Evolutionary conservation across 2,329 filamentous ascomycete species (phyloP).

Genomic region (Monosporascus sp.): DNA sequence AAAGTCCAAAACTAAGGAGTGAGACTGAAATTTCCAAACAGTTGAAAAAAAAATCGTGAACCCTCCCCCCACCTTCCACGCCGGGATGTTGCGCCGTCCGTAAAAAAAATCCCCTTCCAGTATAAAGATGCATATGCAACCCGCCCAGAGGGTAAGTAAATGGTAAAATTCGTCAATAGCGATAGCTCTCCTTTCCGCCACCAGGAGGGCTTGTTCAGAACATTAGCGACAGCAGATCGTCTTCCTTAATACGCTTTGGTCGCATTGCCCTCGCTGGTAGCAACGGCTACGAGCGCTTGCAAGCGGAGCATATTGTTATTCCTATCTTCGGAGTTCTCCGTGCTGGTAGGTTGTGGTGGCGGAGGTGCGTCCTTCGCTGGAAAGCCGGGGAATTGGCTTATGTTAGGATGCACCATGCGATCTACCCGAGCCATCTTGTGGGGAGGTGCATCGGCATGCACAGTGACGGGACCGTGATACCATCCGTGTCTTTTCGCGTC

Average conservation of each 20-base stretch:
- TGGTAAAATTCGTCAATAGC: conserved; percentile 15
- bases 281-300: conserved; percentile 60
- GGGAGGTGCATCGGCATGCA: conserved; percentile 32
- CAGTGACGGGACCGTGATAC: conserved; percentile 54
- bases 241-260: conserved; percentile 26
- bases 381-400: conserved; percentile 47
- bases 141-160: conserved; percentile 7
- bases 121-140: conserved; percentile 14
- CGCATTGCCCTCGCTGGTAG: conserved; percentile 49
- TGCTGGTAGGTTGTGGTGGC: conserved; percentile 24
- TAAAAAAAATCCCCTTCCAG: conserved; percentile 8
- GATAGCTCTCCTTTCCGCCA: neutral
- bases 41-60: conserved; percentile 5
- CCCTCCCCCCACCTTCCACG: conserved; percentile 16
- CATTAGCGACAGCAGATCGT: no score
- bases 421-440: conserved; percentile 44
- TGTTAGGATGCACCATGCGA: conserved; percentile 54
- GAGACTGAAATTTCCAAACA: no score
- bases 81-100: conserved; percentile 16
- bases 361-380: conserved; percentile 33
- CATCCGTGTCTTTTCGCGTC: conserved; percentile 65
- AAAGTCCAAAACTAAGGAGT: no score
- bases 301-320: conserved; percentile 47
- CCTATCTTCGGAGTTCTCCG: conserved; percentile 29
- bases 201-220: no score